A percentile compares a stretch with the other conserved stretches of the same genome.
phyloP scores from a whole-genome alignment of 768 basidiomycete species.

The Ramaria sp. region DNA sequence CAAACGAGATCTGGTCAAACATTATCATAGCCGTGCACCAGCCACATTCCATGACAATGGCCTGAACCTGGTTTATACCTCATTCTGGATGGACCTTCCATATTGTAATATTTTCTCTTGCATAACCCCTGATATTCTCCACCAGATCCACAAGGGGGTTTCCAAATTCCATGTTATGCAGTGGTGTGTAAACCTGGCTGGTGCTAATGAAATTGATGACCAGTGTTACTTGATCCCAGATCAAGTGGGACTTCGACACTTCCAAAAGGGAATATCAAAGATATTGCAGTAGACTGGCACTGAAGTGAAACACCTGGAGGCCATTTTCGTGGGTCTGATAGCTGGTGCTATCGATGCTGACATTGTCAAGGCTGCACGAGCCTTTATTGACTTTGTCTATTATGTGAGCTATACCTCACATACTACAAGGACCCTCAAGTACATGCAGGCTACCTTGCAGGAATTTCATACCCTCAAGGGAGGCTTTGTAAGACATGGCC shows the following conservation, averaged over 20 bases:
- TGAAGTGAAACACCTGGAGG: constrained; percentile 27
- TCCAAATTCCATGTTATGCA: constrained; percentile 12
- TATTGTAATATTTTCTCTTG: too few species aligned
- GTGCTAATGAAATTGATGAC: constrained; percentile 26
- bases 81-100: constrained; percentile 11
- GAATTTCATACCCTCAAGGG: constrained; percentile 22
- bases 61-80: background rate
- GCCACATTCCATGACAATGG: background rate
- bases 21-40: too few species aligned
- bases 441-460: constrained; percentile 16
- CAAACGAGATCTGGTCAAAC: background rate
- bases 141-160: too few species aligned
- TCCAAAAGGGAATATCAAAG: constrained; percentile 31
- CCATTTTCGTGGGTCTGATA: constrained; percentile 18
- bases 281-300: constrained; percentile 34
- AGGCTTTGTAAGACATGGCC: constrained; percentile 19
- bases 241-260: constrained; percentile 26
- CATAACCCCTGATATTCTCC: too few species aligned
- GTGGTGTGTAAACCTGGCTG: constrained; percentile 15
- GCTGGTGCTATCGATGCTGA: constrained; percentile 6
- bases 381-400: constrained; percentile 27
- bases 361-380: constrained; percentile 16
- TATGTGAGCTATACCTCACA: too few species aligned
- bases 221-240: constrained; percentile 22
- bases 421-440: constrained; percentile 16